A percentile compares a stretch with the other conserved stretches of the same genome.
Conservation (phyloP, 176 grass and related monocot genomes). For the Thinopyrum elongatum region DNA sequence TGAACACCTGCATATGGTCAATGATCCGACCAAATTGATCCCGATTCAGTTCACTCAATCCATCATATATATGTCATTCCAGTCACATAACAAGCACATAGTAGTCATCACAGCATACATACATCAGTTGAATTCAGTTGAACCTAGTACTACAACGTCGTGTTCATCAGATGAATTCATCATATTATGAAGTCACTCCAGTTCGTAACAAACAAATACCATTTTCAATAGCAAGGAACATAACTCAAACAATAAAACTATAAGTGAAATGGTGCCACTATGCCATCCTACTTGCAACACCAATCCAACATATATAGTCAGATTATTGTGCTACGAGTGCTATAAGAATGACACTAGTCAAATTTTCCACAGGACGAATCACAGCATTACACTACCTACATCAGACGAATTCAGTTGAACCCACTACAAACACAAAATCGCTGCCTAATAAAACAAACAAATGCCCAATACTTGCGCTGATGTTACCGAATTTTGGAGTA, state of each 20-base stretch:
- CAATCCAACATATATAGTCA: not conserved
- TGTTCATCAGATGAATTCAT: not conserved
- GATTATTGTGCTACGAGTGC: not conserved
- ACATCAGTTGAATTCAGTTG: not conserved
- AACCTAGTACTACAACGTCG: not conserved
- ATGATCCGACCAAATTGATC: constrained; percentile 12
- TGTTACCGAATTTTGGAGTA: not conserved
- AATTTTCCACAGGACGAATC: not conserved
- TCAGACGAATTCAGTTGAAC: not conserved
- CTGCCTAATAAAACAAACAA: not conserved
- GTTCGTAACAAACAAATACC: not conserved
- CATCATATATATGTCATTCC: not conserved
- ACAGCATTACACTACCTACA: not conserved
- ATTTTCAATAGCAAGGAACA: constrained; percentile 2
- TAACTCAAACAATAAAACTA: not conserved
- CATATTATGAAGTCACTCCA: not conserved
- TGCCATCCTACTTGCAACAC: constrained; percentile 5
- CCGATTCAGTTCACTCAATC: not conserved
- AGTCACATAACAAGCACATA: not conserved
- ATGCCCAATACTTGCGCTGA: not conserved
- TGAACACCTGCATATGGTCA: constrained; percentile 61
- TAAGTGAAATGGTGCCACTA: not conserved
- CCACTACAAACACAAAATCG: not conserved
- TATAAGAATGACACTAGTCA: not conserved
- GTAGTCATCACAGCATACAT: not conserved